A percentile compares a stretch with the other conserved stretches of the same genome.
These are phyloP conservation scores for Polymyxa betae DNA, from an alignment of 208 protist genomes.

Conservation along the genomic window DNA sequence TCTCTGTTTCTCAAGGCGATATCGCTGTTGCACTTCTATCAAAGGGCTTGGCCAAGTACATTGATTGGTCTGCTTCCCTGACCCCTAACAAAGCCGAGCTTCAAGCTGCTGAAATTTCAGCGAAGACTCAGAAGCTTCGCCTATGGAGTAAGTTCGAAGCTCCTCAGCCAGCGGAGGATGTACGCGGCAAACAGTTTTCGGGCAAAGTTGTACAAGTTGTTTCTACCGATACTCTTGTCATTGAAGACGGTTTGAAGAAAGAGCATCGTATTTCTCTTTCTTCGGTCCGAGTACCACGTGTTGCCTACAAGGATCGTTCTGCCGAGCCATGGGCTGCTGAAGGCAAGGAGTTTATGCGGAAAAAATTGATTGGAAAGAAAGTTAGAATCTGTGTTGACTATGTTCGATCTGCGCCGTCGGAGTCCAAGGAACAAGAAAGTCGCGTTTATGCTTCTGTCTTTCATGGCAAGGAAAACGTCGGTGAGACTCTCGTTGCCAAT, in stretches of 20 bases:
- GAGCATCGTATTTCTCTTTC: not conserved
- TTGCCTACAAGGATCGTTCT: slow-evolving; percentile 10
- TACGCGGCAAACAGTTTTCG: slow-evolving; percentile 7
- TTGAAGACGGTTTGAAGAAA: slow-evolving; percentile 14
- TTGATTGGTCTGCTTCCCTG: slow-evolving; percentile 20
- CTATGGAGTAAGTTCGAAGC: slow-evolving; percentile 20
- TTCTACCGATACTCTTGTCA: slow-evolving; percentile 31
- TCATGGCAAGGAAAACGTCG: slow-evolving; percentile 27
- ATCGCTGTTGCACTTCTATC: slow-evolving; percentile 19
- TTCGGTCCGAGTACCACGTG: not conserved
- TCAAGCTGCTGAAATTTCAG: not conserved
- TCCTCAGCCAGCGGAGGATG: not conserved
- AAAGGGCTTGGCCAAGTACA: slow-evolving; percentile 27
- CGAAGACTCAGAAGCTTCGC: slow-evolving; percentile 36
- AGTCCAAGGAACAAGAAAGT: not conserved
- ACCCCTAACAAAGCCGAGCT: not conserved
- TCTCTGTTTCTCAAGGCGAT: slow-evolving; percentile 33
- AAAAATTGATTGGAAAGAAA: slow-evolving; percentile 40
- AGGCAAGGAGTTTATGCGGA: not conserved
- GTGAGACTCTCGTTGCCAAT: not conserved
- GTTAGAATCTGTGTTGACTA: not conserved
- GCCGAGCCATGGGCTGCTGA: not conserved
- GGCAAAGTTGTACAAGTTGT: slow-evolving; percentile 47
- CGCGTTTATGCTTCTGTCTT: not conserved
- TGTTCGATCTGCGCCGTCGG: not conserved